These are phyloP conservation scores for Lunularia cruciata DNA, from an alignment of 225 moss, liverwort and hornwort species.

Conservation along the genomic window DNA sequence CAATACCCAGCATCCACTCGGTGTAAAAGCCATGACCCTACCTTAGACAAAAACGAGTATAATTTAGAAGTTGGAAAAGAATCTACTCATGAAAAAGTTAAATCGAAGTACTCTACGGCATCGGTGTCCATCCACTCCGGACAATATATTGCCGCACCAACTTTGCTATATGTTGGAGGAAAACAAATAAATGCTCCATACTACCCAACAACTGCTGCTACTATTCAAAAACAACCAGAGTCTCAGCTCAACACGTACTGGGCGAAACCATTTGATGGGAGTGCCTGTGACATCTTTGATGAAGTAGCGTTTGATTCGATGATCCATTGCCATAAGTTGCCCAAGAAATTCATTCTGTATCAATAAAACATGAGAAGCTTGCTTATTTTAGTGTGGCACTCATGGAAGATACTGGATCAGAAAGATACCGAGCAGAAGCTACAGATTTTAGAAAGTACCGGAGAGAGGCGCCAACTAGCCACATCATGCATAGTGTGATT, in stretches of 20 bases:
- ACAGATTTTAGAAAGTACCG: constrained; percentile 30
- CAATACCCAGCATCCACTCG: constrained; percentile 40
- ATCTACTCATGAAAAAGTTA: too few species aligned
- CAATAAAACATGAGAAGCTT: background rate
- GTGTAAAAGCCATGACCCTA: constrained; percentile 71
- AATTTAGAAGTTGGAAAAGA: too few species aligned
- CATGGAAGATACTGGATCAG: background rate
- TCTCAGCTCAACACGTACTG: constrained; percentile 38
- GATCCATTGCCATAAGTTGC: constrained; percentile 43
- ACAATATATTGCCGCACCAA: too few species aligned
- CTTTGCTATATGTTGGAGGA: too few species aligned
- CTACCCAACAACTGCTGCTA: too few species aligned
- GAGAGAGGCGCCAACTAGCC: constrained; percentile 60
- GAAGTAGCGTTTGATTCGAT: constrained; percentile 36
- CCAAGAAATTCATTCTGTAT: constrained; percentile 50
- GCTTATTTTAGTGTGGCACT: background rate
- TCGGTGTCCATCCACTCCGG: too few species aligned
- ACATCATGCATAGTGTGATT: constrained; percentile 67
- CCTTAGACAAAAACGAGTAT: background rate
- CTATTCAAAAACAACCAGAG: background rate
- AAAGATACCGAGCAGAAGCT: background rate
- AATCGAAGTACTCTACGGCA: too few species aligned
- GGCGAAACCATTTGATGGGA: constrained; percentile 62
- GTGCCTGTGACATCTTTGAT: constrained; percentile 37
- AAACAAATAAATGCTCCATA: too few species aligned